A percentile compares a stretch with the other conserved stretches of the same genome.
Conservation (phyloP, 2,329 filamentous ascomycete species). For the Trichoderma gracile region DNA sequence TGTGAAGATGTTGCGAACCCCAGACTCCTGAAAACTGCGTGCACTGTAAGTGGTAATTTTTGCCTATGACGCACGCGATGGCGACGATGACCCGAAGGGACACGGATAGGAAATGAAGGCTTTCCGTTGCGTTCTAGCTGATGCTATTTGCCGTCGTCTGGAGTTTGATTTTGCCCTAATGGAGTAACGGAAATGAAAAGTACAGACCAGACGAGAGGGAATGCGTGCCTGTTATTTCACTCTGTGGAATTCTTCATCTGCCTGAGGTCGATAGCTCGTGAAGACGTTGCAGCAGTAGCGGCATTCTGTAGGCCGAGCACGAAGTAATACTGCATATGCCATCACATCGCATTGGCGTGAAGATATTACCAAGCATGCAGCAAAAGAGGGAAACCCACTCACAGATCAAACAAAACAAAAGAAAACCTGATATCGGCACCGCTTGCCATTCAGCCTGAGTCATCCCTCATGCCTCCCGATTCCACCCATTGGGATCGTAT, state of each 20-base stretch:
- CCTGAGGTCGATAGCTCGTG: neutral
- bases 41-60: neutral
- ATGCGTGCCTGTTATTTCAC: neutral
- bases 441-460: constrained; percentile 15
- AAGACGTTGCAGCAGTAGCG: constrained; percentile 8
- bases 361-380: constrained; percentile 10
- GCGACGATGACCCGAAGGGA: constrained; percentile 2
- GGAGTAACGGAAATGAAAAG: too few relatives aligned
- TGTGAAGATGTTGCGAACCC: constrained; percentile 11
- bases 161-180: neutral
- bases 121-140: neutral
- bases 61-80: constrained; percentile 18
- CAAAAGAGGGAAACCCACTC: too few relatives aligned
- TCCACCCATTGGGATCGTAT: neutral
- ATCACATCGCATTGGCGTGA: neutral
- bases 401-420: neutral
- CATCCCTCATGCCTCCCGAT: constrained; percentile 22
- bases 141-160: neutral
- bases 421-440: constrained; percentile 1
- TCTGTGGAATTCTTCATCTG: neutral
- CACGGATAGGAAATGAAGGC: neutral
- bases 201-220: neutral
- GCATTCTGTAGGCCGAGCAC: neutral
- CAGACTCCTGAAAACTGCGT: constrained; percentile 6
- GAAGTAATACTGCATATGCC: too few relatives aligned